phyloP scores from a whole-genome alignment of 169 alveolate species.

The Plasmodium ovale region DNA sequence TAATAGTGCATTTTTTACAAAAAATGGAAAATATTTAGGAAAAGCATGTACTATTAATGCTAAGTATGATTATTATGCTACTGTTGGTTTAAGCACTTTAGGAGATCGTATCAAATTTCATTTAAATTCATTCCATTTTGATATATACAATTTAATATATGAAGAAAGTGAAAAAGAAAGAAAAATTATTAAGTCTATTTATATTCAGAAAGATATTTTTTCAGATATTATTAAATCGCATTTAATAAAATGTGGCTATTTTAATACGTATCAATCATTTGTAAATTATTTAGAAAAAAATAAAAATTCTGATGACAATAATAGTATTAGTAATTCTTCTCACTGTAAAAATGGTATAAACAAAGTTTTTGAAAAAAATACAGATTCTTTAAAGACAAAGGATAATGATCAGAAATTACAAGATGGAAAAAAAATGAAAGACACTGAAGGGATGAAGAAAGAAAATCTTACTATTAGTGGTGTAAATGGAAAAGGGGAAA shows the following conservation, averaged over 20 bases:
- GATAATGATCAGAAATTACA: not conserved
- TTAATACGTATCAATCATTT: conserved; percentile 54
- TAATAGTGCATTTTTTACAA: conserved; percentile 85
- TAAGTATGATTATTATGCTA: conserved; percentile 74
- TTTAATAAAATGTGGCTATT: conserved; percentile 70
- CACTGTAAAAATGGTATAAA: conserved; percentile 17
- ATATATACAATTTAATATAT: conserved; percentile 51
- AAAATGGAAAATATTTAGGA: conserved; percentile 85
- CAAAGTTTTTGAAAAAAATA: conserved; percentile 3
- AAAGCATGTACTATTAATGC: conserved; percentile 59
- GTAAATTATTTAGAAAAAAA: conserved; percentile 43
- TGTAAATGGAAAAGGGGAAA: too few species aligned
- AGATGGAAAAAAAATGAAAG: too few species aligned
- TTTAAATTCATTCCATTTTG: conserved; percentile 49
- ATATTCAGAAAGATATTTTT: conserved; percentile 68
- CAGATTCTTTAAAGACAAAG: not conserved
- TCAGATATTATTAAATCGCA: conserved; percentile 64
- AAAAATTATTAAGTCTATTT: conserved; percentile 60
- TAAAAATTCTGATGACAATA: conserved; percentile 41
- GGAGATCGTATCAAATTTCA: conserved; percentile 71
- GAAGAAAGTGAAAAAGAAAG: conserved; percentile 77
- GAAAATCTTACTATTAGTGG: too few species aligned
- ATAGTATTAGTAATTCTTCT: conserved; percentile 29
- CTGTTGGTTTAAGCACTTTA: conserved; percentile 74
- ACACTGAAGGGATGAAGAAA: too few species aligned